Conservation (phyloP, 257 asterid species). For the Solanum chiquidenum region DNA sequence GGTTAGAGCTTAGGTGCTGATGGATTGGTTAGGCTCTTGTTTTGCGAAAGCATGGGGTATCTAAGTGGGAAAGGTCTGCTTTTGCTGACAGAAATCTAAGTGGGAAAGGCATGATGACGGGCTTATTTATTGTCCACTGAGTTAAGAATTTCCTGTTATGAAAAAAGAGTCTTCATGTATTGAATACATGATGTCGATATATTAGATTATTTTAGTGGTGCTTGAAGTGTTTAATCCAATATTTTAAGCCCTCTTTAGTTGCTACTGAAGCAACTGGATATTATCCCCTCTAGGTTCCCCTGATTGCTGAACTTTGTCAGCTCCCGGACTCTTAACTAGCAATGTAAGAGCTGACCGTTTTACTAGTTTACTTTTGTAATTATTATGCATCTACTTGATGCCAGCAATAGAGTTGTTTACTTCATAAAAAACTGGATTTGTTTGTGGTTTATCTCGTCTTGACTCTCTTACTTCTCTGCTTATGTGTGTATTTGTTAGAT, state of each 20-base stretch:
- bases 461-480: neutral
- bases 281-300: neutral
- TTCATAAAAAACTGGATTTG: neutral
- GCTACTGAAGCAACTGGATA: neutral
- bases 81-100: neutral
- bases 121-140: neutral
- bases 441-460: neutral
- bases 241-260: neutral
- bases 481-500: neutral
- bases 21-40: neutral
- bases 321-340: neutral
- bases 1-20: neutral
- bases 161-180: neutral
- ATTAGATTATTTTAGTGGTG: neutral
- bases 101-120: neutral
- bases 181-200: neutral
- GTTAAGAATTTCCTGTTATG: neutral
- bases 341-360: neutral
- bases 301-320: neutral
- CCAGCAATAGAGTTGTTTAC: neutral
- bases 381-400: neutral
- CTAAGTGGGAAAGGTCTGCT: neutral
- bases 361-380: neutral
- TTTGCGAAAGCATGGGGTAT: neutral
- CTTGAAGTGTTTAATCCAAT: neutral